Percentiles rank a stretch among this genome's conserved stretches.
These are phyloP conservation scores for Alloascoidea africana DNA, from an alignment of 805 yeast genomes.

Conservation along the genomic window DNA sequence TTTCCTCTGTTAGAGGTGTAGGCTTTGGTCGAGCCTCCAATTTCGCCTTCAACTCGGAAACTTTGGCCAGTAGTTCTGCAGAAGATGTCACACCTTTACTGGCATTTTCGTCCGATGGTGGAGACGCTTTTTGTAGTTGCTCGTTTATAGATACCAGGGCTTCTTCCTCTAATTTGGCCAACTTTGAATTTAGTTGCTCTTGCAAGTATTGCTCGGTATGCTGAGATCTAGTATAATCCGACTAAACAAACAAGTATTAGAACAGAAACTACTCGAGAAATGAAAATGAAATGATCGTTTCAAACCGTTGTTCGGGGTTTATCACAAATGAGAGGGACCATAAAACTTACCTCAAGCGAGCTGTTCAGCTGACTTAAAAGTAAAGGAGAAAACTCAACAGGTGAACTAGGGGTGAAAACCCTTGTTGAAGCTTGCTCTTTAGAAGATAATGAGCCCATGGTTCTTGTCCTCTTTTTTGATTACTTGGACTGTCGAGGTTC, in stretches of 20 bases:
- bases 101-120: not conserved
- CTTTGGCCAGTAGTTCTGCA: constrained; percentile 7
- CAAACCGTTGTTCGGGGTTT: too few species aligned
- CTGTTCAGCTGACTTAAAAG: not conserved
- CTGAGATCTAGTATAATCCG: constrained; percentile 3
- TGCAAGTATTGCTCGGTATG: not conserved
- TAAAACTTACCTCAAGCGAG: too few species aligned
- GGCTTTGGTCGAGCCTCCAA: constrained; percentile 9
- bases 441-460: too few species aligned
- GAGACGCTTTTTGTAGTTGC: not conserved
- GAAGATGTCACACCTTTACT: constrained; percentile 5
- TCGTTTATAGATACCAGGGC: not conserved
- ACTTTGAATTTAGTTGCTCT: not conserved
- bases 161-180: not conserved
- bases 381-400: constrained; percentile 1
- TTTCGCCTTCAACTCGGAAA: constrained; percentile 7
- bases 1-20: constrained; percentile 20
- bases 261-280: too few species aligned
- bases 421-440: too few species aligned
- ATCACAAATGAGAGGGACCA: too few species aligned
- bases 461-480: too few species aligned
- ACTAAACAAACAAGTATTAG: not conserved
- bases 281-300: too few species aligned
- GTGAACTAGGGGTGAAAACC: too few species aligned
- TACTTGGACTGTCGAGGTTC: too few species aligned